Conservation (phyloP, 2,329 filamentous ascomycete species). For the Arthrobotrys sphaeroides region DNA sequence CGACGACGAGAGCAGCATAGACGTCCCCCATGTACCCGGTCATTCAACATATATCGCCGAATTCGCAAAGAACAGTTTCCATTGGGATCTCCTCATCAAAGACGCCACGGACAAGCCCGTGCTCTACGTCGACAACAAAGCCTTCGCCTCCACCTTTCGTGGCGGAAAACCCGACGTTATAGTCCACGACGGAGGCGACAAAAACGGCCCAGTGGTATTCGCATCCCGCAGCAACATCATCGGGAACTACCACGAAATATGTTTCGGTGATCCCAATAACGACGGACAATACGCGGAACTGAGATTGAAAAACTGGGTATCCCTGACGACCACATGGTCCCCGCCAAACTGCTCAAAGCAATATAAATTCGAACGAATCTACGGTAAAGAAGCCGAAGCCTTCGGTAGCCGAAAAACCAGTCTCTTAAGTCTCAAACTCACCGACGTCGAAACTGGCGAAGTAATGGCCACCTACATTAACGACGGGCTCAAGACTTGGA, state of each 20-base stretch:
- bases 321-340: constrained; percentile 37
- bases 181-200: constrained; percentile 18
- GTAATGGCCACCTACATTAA: constrained; percentile 42
- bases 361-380: constrained; percentile 35
- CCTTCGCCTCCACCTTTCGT: constrained; percentile 15
- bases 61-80: constrained; percentile 39
- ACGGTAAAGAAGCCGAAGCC: constrained; percentile 32
- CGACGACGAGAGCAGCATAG: not conserved
- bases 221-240: constrained; percentile 30
- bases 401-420: constrained; percentile 32
- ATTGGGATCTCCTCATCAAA: constrained; percentile 45
- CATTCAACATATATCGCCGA: constrained; percentile 37
- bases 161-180: constrained; percentile 33
- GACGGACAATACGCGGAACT: constrained; percentile 1
- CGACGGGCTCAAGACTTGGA: constrained; percentile 35
- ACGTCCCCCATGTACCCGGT: constrained; percentile 18
- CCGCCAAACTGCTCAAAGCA: constrained; percentile 28
- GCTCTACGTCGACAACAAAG: constrained; percentile 38
- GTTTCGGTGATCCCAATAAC: constrained; percentile 19
- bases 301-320: constrained; percentile 32
- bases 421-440: constrained; percentile 33
- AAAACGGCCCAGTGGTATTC: constrained; percentile 12
- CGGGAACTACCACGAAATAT: constrained; percentile 22
- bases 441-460: constrained; percentile 34
- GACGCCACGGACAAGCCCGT: constrained; percentile 9